A percentile compares a stretch with the other conserved stretches of the same genome.
Conservation (phyloP, 2,329 filamentous ascomycete genomes). For the Sporothrix protearum region DNA sequence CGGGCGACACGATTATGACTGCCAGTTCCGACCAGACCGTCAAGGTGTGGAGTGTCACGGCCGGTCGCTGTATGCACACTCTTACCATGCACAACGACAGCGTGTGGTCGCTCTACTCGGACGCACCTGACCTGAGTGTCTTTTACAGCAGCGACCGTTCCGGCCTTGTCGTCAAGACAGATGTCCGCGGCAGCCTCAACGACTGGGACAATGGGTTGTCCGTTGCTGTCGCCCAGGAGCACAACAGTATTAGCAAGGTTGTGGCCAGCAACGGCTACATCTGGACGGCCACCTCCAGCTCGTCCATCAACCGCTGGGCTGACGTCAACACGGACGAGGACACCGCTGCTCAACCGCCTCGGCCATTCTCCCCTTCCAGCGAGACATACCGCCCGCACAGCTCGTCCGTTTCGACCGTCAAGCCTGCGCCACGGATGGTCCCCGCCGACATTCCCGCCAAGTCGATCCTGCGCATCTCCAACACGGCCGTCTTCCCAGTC, state of each 20-base stretch:
- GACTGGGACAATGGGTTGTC: slow-evolving; percentile 78
- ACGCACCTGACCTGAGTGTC: slow-evolving; percentile 76
- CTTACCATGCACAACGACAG: slow-evolving; percentile 99
- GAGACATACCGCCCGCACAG: slow-evolving; percentile 26
- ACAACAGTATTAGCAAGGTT: slow-evolving; percentile 71
- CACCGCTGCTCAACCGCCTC: neutral
- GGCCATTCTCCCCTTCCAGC: slow-evolving; percentile 19
- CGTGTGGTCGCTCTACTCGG: slow-evolving; percentile 92
- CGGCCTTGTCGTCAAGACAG: slow-evolving; percentile 92
- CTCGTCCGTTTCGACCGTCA: slow-evolving; percentile 36
- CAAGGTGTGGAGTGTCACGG: slow-evolving; percentile 96
- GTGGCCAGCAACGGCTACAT: slow-evolving; percentile 70
- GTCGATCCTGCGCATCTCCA: slow-evolving; percentile 77
- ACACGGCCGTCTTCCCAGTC: slow-evolving; percentile 68
- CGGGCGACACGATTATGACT: slow-evolving; percentile 87
- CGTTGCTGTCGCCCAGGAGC: slow-evolving; percentile 86
- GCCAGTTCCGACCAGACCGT: slow-evolving; percentile 95
- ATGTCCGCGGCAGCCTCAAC: slow-evolving; percentile 68
- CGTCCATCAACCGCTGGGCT: slow-evolving; percentile 87
- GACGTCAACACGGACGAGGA: slow-evolving; percentile 66
- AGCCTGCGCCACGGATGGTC: slow-evolving; percentile 30
- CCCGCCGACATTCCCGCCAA: slow-evolving; percentile 70
- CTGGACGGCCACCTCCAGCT: slow-evolving; percentile 86
- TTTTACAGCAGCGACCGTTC: slow-evolving; percentile 96
- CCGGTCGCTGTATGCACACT: slow-evolving; percentile 94